These are phyloP conservation scores for Theileria parva DNA, from an alignment of 169 alveolate genomes.

Conservation along the genomic window DNA sequence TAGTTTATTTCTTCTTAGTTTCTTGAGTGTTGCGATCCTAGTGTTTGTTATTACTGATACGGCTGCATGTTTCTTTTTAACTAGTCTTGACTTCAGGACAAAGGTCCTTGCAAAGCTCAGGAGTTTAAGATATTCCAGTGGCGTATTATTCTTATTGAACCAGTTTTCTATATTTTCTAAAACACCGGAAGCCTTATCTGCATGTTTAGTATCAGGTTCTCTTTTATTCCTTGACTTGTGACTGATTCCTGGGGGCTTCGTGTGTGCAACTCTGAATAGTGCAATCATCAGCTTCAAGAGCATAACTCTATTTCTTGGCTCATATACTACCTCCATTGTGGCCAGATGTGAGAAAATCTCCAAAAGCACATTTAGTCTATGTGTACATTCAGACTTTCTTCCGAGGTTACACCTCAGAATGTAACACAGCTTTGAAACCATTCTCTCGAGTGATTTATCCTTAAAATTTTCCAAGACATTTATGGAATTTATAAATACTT, in stretches of 20 bases:
- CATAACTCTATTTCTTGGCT: constrained; percentile 31
- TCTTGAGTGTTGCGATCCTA: constrained; percentile 3
- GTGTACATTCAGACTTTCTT: constrained; percentile 25
- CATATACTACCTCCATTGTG: background rate
- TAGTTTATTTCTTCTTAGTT: background rate
- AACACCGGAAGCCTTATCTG: constrained; percentile 31
- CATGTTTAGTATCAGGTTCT: background rate
- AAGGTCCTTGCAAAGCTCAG: constrained; percentile 53
- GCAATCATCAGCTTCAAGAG: constrained; percentile 23
- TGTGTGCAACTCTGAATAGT: constrained; percentile 34
- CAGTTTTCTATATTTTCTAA: constrained; percentile 31
- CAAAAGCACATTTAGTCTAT: constrained; percentile 19
- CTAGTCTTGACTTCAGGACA: constrained; percentile 28
- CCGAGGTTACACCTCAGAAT: constrained; percentile 39
- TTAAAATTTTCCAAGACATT: background rate
- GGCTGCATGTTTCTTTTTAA: constrained; percentile 7
- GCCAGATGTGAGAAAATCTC: constrained; percentile 19
- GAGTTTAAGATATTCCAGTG: constrained; percentile 36
- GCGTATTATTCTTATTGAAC: constrained; percentile 6
- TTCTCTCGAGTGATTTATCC: constrained; percentile 19
- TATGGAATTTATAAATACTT: constrained; percentile 2
- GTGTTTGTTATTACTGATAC: constrained; percentile 9
- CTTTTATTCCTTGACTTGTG: background rate
- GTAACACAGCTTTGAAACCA: constrained; percentile 37
- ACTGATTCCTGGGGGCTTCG: constrained; percentile 3